phyloP scores from a whole-genome alignment of 1,284 basidiomycete species.

The Nidula niveotomentosa region DNA sequence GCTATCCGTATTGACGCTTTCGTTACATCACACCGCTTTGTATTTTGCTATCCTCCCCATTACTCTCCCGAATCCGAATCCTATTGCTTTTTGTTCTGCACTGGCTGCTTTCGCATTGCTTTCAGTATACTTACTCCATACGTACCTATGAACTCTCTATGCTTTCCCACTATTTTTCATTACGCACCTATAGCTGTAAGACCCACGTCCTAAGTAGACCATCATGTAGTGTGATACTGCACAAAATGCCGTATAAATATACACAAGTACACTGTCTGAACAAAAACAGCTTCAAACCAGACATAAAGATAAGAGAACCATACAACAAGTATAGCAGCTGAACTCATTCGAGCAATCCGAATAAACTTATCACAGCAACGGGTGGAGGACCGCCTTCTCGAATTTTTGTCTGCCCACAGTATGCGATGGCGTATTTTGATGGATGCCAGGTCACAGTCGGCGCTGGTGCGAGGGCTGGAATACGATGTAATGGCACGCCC shows the following conservation, averaged over 20 bases:
- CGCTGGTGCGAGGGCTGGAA: constrained; percentile 62
- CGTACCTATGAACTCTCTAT: constrained; percentile 2
- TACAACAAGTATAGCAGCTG: background rate
- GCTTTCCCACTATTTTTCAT: constrained; percentile 2
- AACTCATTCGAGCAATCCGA: constrained; percentile 45
- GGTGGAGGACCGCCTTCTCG: constrained; percentile 61
- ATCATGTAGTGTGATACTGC: background rate
- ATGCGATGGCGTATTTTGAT: constrained; percentile 73
- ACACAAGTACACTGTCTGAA: background rate
- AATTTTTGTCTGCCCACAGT: constrained; percentile 69
- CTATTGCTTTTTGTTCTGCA: constrained; percentile 3
- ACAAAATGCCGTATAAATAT: background rate
- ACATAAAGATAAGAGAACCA: background rate
- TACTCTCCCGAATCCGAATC: background rate
- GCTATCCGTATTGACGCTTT: background rate
- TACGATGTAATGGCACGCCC: constrained; percentile 64
- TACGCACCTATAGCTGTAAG: background rate
- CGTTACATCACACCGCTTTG: constrained; percentile 2
- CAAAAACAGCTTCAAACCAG: no score
- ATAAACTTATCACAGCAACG: constrained; percentile 66
- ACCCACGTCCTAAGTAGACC: background rate
- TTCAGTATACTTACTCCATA: background rate
- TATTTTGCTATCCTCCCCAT: background rate
- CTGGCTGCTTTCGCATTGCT: constrained; percentile 1
- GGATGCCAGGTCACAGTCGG: constrained; percentile 79